phyloP scores from a whole-genome alignment of 2,329 filamentous ascomycete species.

The Fusarium redolens region DNA sequence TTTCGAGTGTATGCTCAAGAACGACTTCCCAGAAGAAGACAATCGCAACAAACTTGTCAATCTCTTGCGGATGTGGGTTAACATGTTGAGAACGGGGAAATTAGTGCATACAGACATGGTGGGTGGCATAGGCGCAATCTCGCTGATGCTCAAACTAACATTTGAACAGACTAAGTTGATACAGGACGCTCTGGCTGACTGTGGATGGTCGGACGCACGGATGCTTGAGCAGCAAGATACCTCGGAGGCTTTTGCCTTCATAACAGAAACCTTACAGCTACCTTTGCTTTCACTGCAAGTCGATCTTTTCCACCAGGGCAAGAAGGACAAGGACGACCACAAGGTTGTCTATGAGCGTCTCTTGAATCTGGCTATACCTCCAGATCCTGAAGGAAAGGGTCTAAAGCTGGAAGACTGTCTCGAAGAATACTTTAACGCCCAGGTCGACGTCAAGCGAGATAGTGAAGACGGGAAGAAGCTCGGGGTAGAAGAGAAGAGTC shows the following conservation, averaged over 20 bases:
- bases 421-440: constrained; percentile 94
- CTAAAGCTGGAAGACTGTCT: constrained; percentile 91
- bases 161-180: constrained; percentile 77
- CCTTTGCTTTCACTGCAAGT: constrained; percentile 92
- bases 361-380: constrained; percentile 89
- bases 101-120: constrained; percentile 89
- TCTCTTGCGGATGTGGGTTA: constrained; percentile 89
- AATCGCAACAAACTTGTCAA: constrained; percentile 78
- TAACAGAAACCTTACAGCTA: constrained; percentile 88
- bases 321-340: constrained; percentile 87
- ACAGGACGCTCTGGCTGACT: constrained; percentile 83
- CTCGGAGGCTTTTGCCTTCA: constrained; percentile 94
- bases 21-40: constrained; percentile 76
- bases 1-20: constrained; percentile 92
- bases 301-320: constrained; percentile 93
- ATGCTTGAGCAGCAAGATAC: constrained; percentile 89
- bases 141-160: constrained; percentile 33
- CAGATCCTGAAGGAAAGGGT: constrained; percentile 74
- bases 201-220: constrained; percentile 88
- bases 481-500: constrained; percentile 43
- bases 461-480: constrained; percentile 65
- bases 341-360: constrained; percentile 93
- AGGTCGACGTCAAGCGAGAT: constrained; percentile 87
- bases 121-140: constrained; percentile 44
- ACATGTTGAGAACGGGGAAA: constrained; percentile 85